Evolutionary conservation across 225 moss, liverwort and hornwort genomes (phyloP).

Genomic region (Thuidium tamariscinum): DNA sequence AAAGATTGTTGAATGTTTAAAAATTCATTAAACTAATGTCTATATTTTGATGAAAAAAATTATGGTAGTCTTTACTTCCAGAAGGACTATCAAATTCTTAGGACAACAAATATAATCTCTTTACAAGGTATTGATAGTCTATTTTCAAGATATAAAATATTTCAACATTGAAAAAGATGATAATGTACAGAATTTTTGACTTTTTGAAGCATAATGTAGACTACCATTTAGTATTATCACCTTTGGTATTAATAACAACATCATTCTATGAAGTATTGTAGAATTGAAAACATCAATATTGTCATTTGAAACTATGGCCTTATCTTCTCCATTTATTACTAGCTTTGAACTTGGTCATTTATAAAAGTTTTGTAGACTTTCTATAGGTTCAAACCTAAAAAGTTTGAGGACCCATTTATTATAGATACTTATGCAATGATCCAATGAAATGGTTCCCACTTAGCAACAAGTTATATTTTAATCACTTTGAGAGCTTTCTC

Average conservation of each 20-base stretch:
- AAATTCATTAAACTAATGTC: background rate
- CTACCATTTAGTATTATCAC: background rate
- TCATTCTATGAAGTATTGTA: background rate
- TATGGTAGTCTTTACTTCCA: rapidly evolving
- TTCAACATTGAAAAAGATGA: background rate
- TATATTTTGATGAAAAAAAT: background rate
- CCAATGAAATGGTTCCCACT: background rate
- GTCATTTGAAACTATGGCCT: background rate
- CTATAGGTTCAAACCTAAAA: background rate
- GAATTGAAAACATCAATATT: background rate
- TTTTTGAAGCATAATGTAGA: background rate
- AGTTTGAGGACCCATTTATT: no score
- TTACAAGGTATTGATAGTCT: background rate
- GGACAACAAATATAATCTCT: rapidly evolving
- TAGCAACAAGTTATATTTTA: background rate
- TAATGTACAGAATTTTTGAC: background rate
- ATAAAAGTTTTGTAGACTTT: background rate
- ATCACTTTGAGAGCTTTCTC: rapidly evolving
- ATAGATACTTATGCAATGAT: background rate
- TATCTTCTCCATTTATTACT: rapidly evolving
- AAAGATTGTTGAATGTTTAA: background rate
- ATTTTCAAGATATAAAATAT: background rate
- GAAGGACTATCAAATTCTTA: background rate
- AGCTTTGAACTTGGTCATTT: background rate
- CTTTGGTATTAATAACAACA: background rate